phyloP scores from a whole-genome alignment of 192 early-diverging fungal genomes.

The Linnemannia elongata region DNA sequence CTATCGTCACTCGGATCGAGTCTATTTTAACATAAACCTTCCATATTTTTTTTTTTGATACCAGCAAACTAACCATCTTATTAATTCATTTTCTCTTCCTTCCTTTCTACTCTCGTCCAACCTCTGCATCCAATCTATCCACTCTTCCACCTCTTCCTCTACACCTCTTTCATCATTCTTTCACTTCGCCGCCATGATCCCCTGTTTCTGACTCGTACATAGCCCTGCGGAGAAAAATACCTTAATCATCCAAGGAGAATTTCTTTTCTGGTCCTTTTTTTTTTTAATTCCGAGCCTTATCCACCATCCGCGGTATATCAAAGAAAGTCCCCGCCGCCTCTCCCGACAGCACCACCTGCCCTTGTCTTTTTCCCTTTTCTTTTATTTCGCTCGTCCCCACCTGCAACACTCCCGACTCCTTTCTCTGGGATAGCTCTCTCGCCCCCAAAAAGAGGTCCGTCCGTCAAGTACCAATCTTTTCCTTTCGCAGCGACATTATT shows the following conservation, averaged over 20 bases:
- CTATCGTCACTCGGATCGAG: not conserved
- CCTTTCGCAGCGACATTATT: not conserved
- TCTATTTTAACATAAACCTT: not conserved
- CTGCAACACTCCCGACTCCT: not conserved
- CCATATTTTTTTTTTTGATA: not conserved
- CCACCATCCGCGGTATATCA: not conserved
- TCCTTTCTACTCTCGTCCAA: no score
- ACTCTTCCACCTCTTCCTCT: not conserved
- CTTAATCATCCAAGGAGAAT: not conserved
- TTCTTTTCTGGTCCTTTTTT: not conserved
- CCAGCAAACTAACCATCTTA: not conserved
- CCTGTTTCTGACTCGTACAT: not conserved
- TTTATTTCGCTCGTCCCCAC: not conserved
- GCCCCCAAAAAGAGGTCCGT: not conserved
- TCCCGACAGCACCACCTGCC: not conserved
- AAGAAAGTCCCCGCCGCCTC: not conserved
- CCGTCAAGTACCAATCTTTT: not conserved
- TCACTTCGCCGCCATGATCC: not conserved
- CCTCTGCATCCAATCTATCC: not conserved
- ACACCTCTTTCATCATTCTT: not conserved
- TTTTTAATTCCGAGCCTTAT: not conserved
- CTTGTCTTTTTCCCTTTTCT: not conserved
- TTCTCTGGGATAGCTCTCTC: not conserved
- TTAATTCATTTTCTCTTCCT: not conserved
- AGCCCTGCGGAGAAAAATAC: constrained; percentile 8